Percentiles rank a stretch among this genome's conserved stretches.
Evolutionary conservation across 306 rosid species (phyloP).

Genomic region (Abrus pulchellus): DNA sequence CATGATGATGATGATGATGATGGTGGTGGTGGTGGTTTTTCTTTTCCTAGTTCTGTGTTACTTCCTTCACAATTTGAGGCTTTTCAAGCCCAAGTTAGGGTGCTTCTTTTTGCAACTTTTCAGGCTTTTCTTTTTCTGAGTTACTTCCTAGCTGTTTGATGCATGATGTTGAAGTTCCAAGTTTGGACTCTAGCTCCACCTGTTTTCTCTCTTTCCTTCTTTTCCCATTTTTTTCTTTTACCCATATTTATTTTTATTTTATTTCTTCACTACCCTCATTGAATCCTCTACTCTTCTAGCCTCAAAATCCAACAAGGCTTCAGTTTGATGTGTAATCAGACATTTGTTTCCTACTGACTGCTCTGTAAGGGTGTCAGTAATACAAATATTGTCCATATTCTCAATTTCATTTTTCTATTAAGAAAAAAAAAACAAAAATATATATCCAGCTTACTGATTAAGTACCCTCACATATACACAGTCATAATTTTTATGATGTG

Average conservation of each 20-base stretch:
- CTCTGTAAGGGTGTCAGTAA: constrained; percentile 54
- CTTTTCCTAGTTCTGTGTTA: constrained; percentile 54
- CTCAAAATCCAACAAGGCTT: constrained; percentile 51
- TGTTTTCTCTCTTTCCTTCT: constrained; percentile 19
- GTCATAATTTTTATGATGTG: constrained; percentile 22
- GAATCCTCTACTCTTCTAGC: constrained; percentile 21
- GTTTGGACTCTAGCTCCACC: constrained; percentile 62
- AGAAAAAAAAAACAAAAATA: not conserved
- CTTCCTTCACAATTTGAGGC: constrained; percentile 56
- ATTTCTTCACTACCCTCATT: constrained; percentile 17
- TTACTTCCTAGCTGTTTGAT: constrained; percentile 49
- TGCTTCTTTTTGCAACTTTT: constrained; percentile 63
- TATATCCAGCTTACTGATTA: constrained; percentile 7
- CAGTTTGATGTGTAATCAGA: constrained; percentile 49
- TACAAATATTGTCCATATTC: constrained; percentile 53
- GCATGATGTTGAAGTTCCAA: constrained; percentile 70
- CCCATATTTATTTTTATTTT: not conserved
- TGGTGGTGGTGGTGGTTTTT: not conserved
- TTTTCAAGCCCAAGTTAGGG: constrained; percentile 55
- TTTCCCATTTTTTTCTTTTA: not conserved
- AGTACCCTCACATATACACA: not conserved
- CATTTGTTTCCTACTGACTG: constrained; percentile 49
- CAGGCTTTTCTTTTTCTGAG: constrained; percentile 61
- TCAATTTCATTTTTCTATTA: constrained; percentile 22
- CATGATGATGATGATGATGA: constrained; percentile 34